Base-by-base conservation (phyloP, 2,329 filamentous ascomycete species). In the Chaetothyriales sp. region DNA sequence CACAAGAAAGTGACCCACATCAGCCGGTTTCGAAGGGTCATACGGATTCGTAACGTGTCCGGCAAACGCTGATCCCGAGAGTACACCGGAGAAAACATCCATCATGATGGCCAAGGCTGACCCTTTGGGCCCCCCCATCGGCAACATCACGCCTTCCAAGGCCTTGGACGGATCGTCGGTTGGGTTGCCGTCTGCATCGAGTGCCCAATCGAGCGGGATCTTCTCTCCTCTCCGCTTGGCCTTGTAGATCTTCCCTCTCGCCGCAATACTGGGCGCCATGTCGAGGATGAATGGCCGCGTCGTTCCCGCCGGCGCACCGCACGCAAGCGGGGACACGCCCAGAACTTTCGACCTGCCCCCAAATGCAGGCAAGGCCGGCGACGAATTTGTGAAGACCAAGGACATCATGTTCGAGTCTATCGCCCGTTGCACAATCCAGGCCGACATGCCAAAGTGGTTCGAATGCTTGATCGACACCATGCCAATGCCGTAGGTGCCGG, bases 41-140 rank as follows among this genome's bases (percentile, higher is more conserved):
- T 92, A 92, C 0, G 86, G 87, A 18, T 78, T 78, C 0, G 81
- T 85, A 18, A 92, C 86, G 61, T 85, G 74, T 0, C 86, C 86
- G 0, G 85, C 87, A 66, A 87, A 92, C 0, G 85, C 85, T 29
- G 81, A 83, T 0, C 86, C 86, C 0, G 84, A 87, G 0, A 92
- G 59, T n/a, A 72, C 70, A 1, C 86, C 86, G 0, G 85, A 89
- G 63, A 92, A 90, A 1, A 94, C 83, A 63, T 92, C 86, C 87
- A 92, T 92, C 84, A 89, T 90, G 51, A 92, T 78, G 0, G 84
- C 72, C 43, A 92, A 65, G 0, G 77, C 87, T 1, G 82, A 86
- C 0, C 87, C 87, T 66, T 92, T 92, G 0, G 86, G 85, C 0
- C 87, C 86, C 2, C 86, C 86, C 83, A 92, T 89, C 0, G 86